Evolutionary conservation across 352 stramenopile genomes (phyloP), one percentile per base, ranked within the genome.

Genomic region (Pythium graminicola): DNA sequence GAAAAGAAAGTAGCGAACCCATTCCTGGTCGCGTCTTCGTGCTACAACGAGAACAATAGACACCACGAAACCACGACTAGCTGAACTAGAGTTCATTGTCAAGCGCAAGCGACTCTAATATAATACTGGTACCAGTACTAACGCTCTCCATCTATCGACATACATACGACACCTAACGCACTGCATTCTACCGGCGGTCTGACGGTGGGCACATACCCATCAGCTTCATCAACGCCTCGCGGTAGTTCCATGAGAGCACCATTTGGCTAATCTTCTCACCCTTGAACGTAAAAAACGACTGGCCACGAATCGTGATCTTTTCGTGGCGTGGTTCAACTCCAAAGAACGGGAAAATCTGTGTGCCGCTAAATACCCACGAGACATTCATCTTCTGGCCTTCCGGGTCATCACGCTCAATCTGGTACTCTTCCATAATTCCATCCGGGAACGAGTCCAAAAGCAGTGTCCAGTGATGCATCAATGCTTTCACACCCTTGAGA

Each of bases 381-480:
- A 78, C 79, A 23, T 75, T 79, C 66, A 89, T 78, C 58, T 75
- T 79, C 32, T 87, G 70, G n/a, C 63, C 70, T 40, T 65, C 64
- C 23, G 64, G 44, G 64, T 76, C 74, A 9, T 85, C 79, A 16
- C 73, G 69, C 49, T 84, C 64, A 52, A 89, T 86, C 46, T 81
- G 60, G 57, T 89, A 89, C 50, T 89, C 79, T 45, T 89, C 79
- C 79, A 89, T 89, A 51, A 89, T 86, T 29, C 79, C 79, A 50
- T 89, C 79, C 4, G 79, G 79, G 48, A 89, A 89, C 8, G 72
- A 74, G 50, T 89, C 79, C 27, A 89, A 50, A 32, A 89, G 52
- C 49, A 73, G 29, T 24, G 67, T 77, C 79, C 79, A 89, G 64
- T 89, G 76, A 19, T 69, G 67, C 79, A 89, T 76, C n/a, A 89